These are phyloP conservation scores for Carpinus fangiana DNA, from an alignment of 306 rosid species.

Conservation along the genomic window DNA sequence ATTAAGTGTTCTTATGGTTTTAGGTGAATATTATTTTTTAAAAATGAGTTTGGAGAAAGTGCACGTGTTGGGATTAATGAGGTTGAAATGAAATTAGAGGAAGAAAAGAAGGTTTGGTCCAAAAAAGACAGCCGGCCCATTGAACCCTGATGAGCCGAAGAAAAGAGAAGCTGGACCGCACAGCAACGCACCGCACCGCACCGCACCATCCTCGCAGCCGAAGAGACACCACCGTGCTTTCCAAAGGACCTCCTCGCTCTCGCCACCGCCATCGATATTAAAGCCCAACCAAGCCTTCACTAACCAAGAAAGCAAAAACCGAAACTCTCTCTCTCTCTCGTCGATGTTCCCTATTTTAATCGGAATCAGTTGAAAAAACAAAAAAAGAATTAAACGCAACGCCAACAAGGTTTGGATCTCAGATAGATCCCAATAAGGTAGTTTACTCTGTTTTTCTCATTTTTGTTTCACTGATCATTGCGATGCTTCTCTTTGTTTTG, in stretches of 20 bases:
- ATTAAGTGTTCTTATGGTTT: no score
- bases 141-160: no score
- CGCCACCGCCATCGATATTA: constrained; percentile 1
- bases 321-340: not conserved
- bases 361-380: not conserved
- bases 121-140: not conserved
- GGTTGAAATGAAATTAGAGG: no score
- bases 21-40: no score
- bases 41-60: no score
- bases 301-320: not conserved
- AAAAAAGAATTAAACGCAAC: not conserved
- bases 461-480: not conserved
- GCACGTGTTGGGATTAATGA: no score
- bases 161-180: not conserved
- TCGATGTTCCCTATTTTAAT: constrained; percentile 16
- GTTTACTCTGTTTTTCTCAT: not conserved
- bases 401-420: constrained; percentile 12
- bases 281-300: constrained; percentile 5
- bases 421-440: constrained; percentile 6
- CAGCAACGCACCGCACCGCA: not conserved
- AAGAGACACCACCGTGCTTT: not conserved
- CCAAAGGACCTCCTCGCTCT: not conserved
- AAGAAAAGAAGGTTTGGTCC: not conserved
- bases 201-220: not conserved
- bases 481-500: not conserved